Conservation (phyloP, 352 stramenopile genomes). For the Phytophthora cryptogea region DNA sequence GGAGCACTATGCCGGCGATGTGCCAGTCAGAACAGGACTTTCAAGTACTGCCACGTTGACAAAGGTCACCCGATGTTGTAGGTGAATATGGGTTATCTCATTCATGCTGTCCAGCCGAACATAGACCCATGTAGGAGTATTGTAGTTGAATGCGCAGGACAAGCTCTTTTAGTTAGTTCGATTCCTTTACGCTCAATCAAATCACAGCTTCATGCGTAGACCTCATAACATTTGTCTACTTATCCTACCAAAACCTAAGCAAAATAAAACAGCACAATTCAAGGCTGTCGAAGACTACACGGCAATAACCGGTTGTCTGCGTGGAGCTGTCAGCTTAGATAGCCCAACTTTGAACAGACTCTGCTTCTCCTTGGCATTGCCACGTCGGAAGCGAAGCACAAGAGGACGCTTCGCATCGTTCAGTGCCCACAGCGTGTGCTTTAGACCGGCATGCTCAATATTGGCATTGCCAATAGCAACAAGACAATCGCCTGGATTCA, state of each 20-base stretch:
- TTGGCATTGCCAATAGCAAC: conserved; percentile 83
- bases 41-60: conserved; percentile 75
- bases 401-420: conserved; percentile 77
- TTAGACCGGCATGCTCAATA: conserved; percentile 84
- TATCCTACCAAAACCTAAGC: conserved; percentile 21
- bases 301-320: conserved; percentile 46
- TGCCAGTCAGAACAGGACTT: conserved; percentile 36
- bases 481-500: conserved; percentile 83
- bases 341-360: conserved; percentile 67
- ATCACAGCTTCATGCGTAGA: conserved; percentile 14
- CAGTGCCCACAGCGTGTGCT: conserved; percentile 85
- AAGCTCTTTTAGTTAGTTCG: conserved; percentile 2
- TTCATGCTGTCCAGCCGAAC: conserved; percentile 3
- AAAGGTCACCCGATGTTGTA: conserved; percentile 80
- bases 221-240: conserved; percentile 26
- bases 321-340: conserved; percentile 39
- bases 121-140: not conserved
- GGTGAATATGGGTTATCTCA: conserved; percentile 6
- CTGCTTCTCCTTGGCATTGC: conserved; percentile 75
- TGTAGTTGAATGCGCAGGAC: conserved; percentile 2
- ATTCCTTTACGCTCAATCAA: conserved; percentile 9
- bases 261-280: conserved; percentile 23
- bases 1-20: conserved; percentile 55
- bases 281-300: conserved; percentile 35
- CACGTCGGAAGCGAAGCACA: conserved; percentile 79